Percentiles rank a stretch among this genome's conserved stretches.
Conservation (phyloP, 140 eudicot genomes). For the Senecio squalidus region DNA sequence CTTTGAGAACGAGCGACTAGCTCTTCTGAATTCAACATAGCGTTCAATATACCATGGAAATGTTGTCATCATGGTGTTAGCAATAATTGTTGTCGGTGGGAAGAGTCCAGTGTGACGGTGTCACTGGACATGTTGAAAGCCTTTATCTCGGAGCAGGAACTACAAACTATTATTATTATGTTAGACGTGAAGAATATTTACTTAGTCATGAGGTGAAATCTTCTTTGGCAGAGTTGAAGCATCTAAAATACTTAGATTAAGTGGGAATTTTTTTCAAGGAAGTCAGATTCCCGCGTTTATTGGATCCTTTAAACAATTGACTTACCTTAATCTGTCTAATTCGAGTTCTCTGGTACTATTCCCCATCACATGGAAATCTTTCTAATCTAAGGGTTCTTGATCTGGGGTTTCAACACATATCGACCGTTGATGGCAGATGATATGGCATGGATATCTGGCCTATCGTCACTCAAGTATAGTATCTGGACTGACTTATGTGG, state of each 20-base stretch:
- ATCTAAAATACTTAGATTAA: no score
- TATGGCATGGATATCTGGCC: neutral
- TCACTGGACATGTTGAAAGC: neutral
- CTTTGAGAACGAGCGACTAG: neutral
- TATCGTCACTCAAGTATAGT: neutral
- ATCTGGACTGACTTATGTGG: neutral
- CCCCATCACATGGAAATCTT: conserved; percentile 9
- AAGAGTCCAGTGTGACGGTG: neutral
- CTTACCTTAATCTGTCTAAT: neutral
- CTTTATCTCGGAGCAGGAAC: neutral
- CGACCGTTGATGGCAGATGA: neutral
- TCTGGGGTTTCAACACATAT: neutral
- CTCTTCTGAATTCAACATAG: neutral
- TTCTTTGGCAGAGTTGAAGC: no score
- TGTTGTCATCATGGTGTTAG: neutral
- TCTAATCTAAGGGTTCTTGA: conserved; percentile 2
- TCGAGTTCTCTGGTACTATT: neutral
- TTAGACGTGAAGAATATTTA: neutral
- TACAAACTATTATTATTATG: neutral
- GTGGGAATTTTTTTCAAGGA: neutral
- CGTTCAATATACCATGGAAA: neutral
- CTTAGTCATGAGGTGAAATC: neutral
- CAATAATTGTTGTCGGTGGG: neutral
- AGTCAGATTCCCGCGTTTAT: neutral
- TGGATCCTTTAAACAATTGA: neutral